Evolutionary conservation across 1,139 yeast genomes (phyloP), one percentile per base, ranked within the genome.

Genomic region (Yamadazyma jaroonii): DNA sequence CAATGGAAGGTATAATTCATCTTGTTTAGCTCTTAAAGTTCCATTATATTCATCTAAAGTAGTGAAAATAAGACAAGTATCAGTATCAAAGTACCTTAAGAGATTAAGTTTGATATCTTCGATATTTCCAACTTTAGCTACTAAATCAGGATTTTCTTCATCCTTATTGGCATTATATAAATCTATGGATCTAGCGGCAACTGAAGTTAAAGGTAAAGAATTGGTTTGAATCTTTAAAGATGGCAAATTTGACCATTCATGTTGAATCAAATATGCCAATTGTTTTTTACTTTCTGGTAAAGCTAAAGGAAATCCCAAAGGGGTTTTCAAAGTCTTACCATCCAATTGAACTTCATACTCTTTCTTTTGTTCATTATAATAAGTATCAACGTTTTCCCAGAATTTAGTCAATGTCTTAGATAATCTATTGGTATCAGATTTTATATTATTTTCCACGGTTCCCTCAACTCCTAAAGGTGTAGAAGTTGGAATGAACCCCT

Each of bases 41-140:
- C 97, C 98, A 47, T 85, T 92, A 55, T 85, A 89, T 57, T 92
- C 97, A 34, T 70, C 74, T 11, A 51, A 49, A n/a, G 96, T 94
- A 1, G 96, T 79, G 54, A 89, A 85, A 8, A 90, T 88, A 35
- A 92, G 71, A 48, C 95, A 68, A 2, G 97, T 89, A 57, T 92
- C 98, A 1, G 98, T 92, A 56, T 92, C 98, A 39, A 94, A 67
- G 56, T 89, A 92, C 41, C 92, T 80, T 51, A 90, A 65, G 46
- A 92, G 57, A 44, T 74, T 72, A 35, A 66, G 56, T 45, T 77
- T 74, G 28, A 84, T 72, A 39, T 74, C 78, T 6, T 72, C 73
- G 35, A 77, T 62, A 45, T 69, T 74, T 8, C 89, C 87, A 28
- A 82, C 74, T 54, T 81, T 81, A 24, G 80, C 74, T 14, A 71